Percentiles rank a stretch among this genome's conserved stretches.
These are phyloP conservation scores for Elsinoe necatrix DNA, from an alignment of 2,329 filamentous ascomycete species.

Conservation along the genomic window DNA sequence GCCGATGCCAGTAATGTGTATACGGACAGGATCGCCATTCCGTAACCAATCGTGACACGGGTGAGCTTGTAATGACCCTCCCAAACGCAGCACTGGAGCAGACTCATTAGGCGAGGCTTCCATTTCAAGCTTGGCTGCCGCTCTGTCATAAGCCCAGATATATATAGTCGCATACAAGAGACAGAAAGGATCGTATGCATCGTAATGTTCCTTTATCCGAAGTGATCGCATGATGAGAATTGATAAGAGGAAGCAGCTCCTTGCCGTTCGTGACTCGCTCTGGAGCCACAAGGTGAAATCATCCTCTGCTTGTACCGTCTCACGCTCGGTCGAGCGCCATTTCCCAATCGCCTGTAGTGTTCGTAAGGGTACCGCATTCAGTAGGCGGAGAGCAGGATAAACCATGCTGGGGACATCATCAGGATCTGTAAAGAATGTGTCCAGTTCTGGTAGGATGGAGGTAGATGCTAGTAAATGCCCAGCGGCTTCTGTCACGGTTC, in stretches of 20 bases:
- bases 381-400: neutral
- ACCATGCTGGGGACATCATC: neutral
- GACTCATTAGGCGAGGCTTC: neutral
- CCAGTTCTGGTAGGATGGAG: neutral
- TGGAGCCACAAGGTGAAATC: neutral
- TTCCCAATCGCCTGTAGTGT: neutral
- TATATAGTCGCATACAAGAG: neutral
- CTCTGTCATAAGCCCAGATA: neutral
- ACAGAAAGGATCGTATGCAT: neutral
- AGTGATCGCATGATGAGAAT: neutral
- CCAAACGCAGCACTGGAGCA: neutral
- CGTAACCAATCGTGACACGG: neutral
- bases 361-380: neutral
- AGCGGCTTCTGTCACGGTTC: neutral
- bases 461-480: neutral
- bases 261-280: neutral
- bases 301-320: neutral
- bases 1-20: neutral
- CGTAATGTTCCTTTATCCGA: neutral
- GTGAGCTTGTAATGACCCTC: neutral
- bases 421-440: neutral
- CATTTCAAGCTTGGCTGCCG: neutral
- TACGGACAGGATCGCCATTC: neutral
- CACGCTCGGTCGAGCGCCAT: neutral
- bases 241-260: neutral